These are phyloP conservation scores for Kodamaea fukazawae DNA, from an alignment of 805 yeast genomes.

Conservation along the genomic window DNA sequence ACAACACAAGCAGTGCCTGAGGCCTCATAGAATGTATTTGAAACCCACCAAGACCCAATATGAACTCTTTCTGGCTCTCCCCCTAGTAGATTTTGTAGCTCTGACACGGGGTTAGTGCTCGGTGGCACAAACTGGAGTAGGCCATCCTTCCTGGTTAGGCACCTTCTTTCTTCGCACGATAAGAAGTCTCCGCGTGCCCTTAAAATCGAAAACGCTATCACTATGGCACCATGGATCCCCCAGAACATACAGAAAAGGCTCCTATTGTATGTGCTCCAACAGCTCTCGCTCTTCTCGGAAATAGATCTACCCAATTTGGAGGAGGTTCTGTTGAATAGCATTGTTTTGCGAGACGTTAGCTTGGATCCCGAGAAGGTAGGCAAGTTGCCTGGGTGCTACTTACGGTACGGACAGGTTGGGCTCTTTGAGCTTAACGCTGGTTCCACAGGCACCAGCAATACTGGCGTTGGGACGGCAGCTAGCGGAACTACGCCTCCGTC, in stretches of 20 bases:
- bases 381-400: constrained; percentile 58
- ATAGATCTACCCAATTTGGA: constrained; percentile 79
- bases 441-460: constrained; percentile 1
- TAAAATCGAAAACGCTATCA: constrained; percentile 3
- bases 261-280: constrained; percentile 74
- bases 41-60: too few species aligned
- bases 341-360: constrained; percentile 56
- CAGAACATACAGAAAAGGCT: constrained; percentile 82
- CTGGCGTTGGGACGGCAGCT: not conserved
- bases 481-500: constrained; percentile 2
- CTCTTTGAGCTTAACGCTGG: constrained; percentile 47
- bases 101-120: not conserved
- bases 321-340: constrained; percentile 60
- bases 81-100: too few species aligned
- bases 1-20: too few species aligned
- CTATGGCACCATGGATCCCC: constrained; percentile 64
- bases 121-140: constrained; percentile 1
- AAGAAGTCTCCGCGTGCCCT: too few species aligned
- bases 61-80: too few species aligned
- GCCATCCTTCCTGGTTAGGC: constrained; percentile 1
- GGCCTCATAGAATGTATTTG: too few species aligned
- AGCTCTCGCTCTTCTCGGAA: constrained; percentile 76
- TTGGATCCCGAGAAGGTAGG: constrained; percentile 69
- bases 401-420: constrained; percentile 60
- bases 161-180: not conserved